These are phyloP conservation scores for Fusarium sp. DNA, from an alignment of 2,329 filamentous ascomycete species.

Conservation along the genomic window DNA sequence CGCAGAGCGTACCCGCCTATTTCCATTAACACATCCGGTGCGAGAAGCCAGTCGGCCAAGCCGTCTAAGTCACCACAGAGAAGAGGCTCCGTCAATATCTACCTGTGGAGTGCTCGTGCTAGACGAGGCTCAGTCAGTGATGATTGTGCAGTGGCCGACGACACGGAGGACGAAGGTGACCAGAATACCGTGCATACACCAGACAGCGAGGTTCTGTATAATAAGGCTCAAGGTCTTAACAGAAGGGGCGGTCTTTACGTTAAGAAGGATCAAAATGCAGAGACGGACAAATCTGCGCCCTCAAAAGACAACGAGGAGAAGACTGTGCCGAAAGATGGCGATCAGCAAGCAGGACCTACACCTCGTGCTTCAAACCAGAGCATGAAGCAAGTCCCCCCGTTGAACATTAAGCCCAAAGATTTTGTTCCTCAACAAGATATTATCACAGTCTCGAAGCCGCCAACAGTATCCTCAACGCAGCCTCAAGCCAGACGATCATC, in stretches of 20 bases:
- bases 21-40: slow-evolving; percentile 50
- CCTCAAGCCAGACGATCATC: slow-evolving; percentile 33
- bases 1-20: slow-evolving; percentile 56
- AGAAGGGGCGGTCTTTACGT: slow-evolving; percentile 43
- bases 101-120: slow-evolving; percentile 47
- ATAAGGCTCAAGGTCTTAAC: slow-evolving; percentile 41
- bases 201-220: slow-evolving; percentile 32
- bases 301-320: slow-evolving; percentile 1
- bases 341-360: background rate
- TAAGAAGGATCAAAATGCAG: slow-evolving; percentile 27
- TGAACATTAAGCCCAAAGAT: slow-evolving; percentile 9
- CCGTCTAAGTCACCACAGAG: slow-evolving; percentile 48
- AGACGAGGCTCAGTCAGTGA: slow-evolving; percentile 30
- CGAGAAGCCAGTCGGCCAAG: slow-evolving; percentile 47
- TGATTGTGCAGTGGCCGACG: slow-evolving; percentile 44
- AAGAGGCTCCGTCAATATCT: slow-evolving; percentile 52
- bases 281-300: background rate
- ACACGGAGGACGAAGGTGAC: slow-evolving; percentile 40
- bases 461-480: slow-evolving; percentile 18
- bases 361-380: slow-evolving; percentile 25
- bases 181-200: slow-evolving; percentile 15
- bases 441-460: slow-evolving; percentile 24
- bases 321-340: background rate
- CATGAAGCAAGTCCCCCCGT: background rate
- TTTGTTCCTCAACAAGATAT: slow-evolving; percentile 23